Percentiles rank a stretch among this genome's conserved stretches.
Evolutionary conservation across 2,329 filamentous ascomycete species (phyloP).

Genomic region (Westerdykella sp.): DNA sequence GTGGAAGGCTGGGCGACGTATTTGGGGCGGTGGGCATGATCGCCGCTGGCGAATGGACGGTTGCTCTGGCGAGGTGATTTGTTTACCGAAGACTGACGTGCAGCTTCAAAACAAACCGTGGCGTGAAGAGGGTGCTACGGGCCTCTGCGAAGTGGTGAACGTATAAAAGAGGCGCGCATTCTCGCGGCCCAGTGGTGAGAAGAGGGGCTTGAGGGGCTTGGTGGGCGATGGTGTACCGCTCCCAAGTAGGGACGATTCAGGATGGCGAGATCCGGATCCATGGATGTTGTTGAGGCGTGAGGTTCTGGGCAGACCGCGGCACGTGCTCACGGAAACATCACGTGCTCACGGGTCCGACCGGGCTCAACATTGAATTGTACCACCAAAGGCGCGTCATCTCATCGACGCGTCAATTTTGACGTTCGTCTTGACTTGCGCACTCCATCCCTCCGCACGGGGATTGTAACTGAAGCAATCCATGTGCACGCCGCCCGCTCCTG

Average conservation of each 20-base stretch:
- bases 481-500: too few species aligned
- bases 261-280: too few species aligned
- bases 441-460: too few species aligned
- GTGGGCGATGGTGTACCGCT: not conserved
- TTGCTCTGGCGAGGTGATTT: conserved; percentile 18
- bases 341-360: too few species aligned
- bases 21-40: conserved; percentile 24
- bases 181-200: not conserved
- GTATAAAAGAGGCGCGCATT: conserved; percentile 9
- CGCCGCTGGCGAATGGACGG: conserved; percentile 19
- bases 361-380: too few species aligned
- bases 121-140: not conserved
- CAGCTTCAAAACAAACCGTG: conserved; percentile 11
- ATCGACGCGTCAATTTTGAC: too few species aligned
- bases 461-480: too few species aligned
- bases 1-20: conserved; percentile 12
- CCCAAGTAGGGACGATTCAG: not conserved
- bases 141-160: conserved; percentile 1
- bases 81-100: conserved; percentile 6
- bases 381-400: too few species aligned
- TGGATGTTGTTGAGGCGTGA: too few species aligned
- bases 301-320: too few species aligned
- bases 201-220: not conserved
- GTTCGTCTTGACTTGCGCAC: too few species aligned
- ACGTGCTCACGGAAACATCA: too few species aligned